phyloP scores from a whole-genome alignment of 2,329 filamentous ascomycete species.

The Helotiales sp. region DNA sequence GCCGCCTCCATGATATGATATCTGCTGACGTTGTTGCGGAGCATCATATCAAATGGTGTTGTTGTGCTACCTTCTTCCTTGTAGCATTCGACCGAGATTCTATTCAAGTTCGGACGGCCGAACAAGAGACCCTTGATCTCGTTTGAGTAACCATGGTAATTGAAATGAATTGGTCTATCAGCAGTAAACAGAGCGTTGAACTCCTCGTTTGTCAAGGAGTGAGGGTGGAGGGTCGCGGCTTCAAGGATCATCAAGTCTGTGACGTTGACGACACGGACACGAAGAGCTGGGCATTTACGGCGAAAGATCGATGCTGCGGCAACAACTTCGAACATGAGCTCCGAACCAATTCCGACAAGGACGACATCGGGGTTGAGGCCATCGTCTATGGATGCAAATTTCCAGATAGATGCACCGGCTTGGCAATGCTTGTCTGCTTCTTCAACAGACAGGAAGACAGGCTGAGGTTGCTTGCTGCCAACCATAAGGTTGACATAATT shows the following conservation, averaged over 20 bases:
- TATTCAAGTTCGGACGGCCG: constrained; percentile 50
- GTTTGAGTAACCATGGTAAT: constrained; percentile 65
- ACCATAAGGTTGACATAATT: constrained; percentile 70
- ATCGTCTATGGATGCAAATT: constrained; percentile 58
- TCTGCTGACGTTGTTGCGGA: constrained; percentile 58
- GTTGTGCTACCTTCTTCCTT: constrained; percentile 67
- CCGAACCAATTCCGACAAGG: constrained; percentile 63
- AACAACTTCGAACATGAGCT: constrained; percentile 65
- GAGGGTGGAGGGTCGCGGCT: constrained; percentile 56
- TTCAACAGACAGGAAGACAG: constrained; percentile 57
- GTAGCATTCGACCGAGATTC: constrained; percentile 59
- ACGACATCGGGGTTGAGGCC: constrained; percentile 62
- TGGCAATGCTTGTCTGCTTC: constrained; percentile 62
- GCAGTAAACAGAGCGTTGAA: constrained; percentile 59
- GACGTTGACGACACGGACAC: constrained; percentile 64
- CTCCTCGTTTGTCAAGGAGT: constrained; percentile 50
- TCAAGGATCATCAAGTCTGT: constrained; percentile 65
- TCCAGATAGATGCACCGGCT: constrained; percentile 59
- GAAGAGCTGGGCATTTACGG: constrained; percentile 49
- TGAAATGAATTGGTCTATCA: constrained; percentile 59
- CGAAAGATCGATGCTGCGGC: constrained; percentile 57
- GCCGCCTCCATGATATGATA: constrained; percentile 60
- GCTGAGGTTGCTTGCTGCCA: constrained; percentile 64
- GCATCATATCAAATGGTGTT: constrained; percentile 70
- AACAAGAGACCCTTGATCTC: constrained; percentile 64